Evolutionary conservation across 169 alveolate species (phyloP), one percentile per base, ranked within the genome.

Genomic region (Plasmodium sp.): DNA sequence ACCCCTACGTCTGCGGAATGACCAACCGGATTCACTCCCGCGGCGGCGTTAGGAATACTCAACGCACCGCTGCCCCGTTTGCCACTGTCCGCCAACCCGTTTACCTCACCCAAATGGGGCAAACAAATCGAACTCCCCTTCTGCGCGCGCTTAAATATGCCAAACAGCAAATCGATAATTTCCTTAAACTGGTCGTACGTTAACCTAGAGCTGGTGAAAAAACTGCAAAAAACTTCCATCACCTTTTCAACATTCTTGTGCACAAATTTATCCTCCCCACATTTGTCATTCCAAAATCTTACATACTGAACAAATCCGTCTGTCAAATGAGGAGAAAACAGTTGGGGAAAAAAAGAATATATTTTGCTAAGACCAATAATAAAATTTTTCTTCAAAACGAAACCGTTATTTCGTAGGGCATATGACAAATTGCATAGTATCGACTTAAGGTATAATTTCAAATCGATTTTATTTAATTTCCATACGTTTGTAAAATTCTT

Each of bases 341-440:
- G 12, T 54, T 86, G 72, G 16, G 93, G 93, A 56, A 86, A 86
- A 75, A 86, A 56, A 16, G 81, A 86, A 77, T 86, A 86, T 54
- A 86, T 71, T 86, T 77, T 86, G 81, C 93, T 86, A 75, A 86
- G 73, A 56, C 93, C 93, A 34, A 75, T 77, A 58, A 86, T 86
- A 86, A 75, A 86, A 77, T 77, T 86, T 54, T 41, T 34, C n/a
- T 56, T 77, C 81, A 77, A 77, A 48, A 77, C 18, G n/a, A 18
- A 79, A 36, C 72, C 80, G 79, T 86, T 86, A 75, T 86, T 75
- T 43, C 72, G 58, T 77, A 86, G 71, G 39, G 83, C 93, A 86
- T 75, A 86, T 0, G 93, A 86, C 22, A 86, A 75, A 86, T 86
- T 86, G 14, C 80, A 75, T n/a, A 86, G 77, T 7, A 86, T 51